phyloP scores from a whole-genome alignment of 202 grass and related monocot species.

The Schoenoplectus triqueter region DNA sequence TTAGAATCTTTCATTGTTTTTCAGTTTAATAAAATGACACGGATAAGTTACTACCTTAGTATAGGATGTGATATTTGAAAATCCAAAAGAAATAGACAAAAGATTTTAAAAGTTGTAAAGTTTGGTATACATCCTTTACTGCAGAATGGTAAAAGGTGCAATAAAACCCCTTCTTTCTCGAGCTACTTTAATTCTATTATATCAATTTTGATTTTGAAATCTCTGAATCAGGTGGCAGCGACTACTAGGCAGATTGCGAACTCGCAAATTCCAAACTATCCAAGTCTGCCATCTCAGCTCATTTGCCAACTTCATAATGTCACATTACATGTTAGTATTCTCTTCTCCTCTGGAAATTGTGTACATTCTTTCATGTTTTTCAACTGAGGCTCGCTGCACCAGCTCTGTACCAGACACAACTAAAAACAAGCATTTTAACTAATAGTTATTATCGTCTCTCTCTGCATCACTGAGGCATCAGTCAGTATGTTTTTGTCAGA shows the following conservation, averaged over 20 bases:
- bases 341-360: background rate
- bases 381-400: background rate
- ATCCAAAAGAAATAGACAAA: no score
- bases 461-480: background rate
- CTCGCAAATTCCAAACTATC: conserved; percentile 83
- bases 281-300: conserved; percentile 85
- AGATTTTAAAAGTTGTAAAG: no score
- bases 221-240: conserved; percentile 67
- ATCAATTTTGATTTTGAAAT: background rate
- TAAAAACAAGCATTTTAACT: background rate
- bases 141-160: background rate
- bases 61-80: no score
- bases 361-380: background rate
- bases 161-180: background rate
- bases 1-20: no score
- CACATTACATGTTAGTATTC: conserved; percentile 72
- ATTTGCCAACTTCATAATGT: conserved; percentile 95
- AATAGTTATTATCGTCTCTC: background rate
- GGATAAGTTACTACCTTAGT: no score
- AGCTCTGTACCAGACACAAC: background rate
- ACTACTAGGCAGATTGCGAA: conserved; percentile 82
- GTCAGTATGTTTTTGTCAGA: background rate
- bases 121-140: background rate
- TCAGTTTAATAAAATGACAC: no score
- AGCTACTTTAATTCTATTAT: background rate